Conservation (phyloP, 2,329 filamentous ascomycete species). For the Colletotrichum eremochloae region DNA sequence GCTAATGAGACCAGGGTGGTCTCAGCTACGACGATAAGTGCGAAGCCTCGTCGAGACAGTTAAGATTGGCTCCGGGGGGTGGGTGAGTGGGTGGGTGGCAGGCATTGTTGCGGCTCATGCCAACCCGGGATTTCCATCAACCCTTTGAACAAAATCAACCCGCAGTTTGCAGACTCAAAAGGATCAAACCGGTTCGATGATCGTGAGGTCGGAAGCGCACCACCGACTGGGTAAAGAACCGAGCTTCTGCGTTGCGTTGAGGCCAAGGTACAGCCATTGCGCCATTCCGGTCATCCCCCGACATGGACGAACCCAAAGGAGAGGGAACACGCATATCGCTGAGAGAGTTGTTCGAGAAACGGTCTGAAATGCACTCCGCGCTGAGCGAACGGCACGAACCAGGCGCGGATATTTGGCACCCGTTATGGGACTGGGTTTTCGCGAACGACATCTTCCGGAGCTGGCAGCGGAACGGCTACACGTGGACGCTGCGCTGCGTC, state of each 20-base stretch:
- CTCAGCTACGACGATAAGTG: neutral
- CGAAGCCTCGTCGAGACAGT: neutral
- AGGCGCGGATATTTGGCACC: slow-evolving; percentile 19
- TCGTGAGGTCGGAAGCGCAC: neutral
- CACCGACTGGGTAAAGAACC: neutral
- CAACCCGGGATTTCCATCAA: neutral
- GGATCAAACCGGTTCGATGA: neutral
- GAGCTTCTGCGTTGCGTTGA: neutral
- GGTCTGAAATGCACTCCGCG: slow-evolving; percentile 15
- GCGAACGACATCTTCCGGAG: slow-evolving; percentile 15
- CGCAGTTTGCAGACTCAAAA: neutral
- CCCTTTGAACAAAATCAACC: neutral
- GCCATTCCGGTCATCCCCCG: neutral
- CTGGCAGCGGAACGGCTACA: slow-evolving; percentile 14
- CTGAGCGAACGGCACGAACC: slow-evolving; percentile 12
- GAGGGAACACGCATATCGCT: neutral
- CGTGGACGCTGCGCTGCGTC: slow-evolving; percentile 23
- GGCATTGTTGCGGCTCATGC: neutral
- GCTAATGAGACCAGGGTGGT: neutral
- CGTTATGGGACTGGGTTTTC: slow-evolving; percentile 19
- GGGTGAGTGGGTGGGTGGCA: neutral
- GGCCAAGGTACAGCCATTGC: slow-evolving; percentile 5
- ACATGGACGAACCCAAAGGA: neutral
- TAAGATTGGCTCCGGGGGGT: neutral
- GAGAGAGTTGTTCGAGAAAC: slow-evolving; percentile 2